Evolutionary conservation across 768 basidiomycete genomes (phyloP).

Genomic region (Trametes cingulata): DNA sequence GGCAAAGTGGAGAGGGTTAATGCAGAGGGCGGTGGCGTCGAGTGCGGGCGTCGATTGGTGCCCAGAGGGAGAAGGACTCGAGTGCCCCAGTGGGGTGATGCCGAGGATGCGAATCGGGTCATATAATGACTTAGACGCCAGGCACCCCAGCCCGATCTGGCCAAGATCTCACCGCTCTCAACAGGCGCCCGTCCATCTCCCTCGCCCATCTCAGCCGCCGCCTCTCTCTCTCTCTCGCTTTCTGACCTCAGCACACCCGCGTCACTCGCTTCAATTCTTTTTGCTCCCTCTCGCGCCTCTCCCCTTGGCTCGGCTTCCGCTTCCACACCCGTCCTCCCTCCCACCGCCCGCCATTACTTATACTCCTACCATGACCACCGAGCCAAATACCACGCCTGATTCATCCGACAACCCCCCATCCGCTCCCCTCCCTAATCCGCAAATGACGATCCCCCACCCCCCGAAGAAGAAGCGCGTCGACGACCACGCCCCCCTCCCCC

Average conservation of each 20-base stretch:
- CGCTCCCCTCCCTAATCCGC: conserved; percentile 9
- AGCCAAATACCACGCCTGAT: conserved; percentile 32
- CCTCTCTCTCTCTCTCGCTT: neutral
- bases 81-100: neutral
- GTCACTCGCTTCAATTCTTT: neutral
- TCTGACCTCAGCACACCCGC: too few species aligned
- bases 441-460: conserved; percentile 41
- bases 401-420: conserved; percentile 51
- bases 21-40: too few species aligned
- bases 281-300: neutral
- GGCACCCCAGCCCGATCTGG: conserved; percentile 15
- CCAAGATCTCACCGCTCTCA: neutral
- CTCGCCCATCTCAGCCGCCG: neutral
- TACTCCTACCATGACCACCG: conserved; percentile 25
- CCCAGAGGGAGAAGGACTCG: neutral
- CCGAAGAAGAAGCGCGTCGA: conserved; percentile 83
- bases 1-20: too few species aligned
- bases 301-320: neutral
- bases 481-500: conserved; percentile 39
- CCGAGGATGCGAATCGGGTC: neutral
- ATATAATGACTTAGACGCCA: conserved; percentile 12
- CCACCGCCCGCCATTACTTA: conserved; percentile 18
- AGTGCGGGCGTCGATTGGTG: neutral
- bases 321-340: neutral
- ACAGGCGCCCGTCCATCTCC: too few species aligned